These are phyloP conservation scores for Clarireedia hainanense DNA, from an alignment of 2,329 filamentous ascomycete genomes.

Conservation along the genomic window DNA sequence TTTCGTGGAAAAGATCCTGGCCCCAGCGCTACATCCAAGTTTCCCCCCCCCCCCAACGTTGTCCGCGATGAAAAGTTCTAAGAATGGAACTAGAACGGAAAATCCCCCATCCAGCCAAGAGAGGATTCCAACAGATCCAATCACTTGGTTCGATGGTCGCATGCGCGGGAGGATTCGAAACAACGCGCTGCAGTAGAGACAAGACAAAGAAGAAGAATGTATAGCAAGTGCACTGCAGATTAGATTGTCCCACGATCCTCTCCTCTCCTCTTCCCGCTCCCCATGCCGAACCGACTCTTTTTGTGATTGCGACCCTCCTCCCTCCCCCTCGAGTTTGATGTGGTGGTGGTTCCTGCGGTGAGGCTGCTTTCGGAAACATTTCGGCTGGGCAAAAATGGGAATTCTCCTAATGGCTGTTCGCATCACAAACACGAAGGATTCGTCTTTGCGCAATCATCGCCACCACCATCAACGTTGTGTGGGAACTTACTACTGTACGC, in stretches of 20 bases:
- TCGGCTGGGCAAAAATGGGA: neutral
- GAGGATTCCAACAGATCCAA: neutral
- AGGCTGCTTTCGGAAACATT: constrained; percentile 1
- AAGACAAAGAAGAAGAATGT: neutral
- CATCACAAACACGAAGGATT: neutral
- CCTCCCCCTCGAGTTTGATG: neutral
- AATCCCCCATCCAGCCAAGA: neutral
- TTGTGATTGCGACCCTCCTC: no score
- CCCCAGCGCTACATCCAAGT: neutral
- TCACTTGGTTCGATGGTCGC: neutral
- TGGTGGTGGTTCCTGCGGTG: neutral
- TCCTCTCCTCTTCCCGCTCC: neutral
- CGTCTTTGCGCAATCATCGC: neutral
- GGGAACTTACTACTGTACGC: neutral
- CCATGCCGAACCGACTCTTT: neutral
- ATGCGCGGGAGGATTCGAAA: constrained; percentile 3
- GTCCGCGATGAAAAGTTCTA: neutral
- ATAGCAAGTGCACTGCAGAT: neutral
- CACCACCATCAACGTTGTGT: neutral
- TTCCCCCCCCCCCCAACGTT: neutral
- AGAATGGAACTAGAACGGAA: neutral
- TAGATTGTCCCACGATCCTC: neutral
- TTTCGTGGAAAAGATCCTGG: neutral
- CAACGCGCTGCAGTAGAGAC: neutral
- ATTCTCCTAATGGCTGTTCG: no score